These are phyloP conservation scores for Dissoconium aciculare DNA, from an alignment of 2,329 filamentous ascomycete genomes.

Conservation along the genomic window DNA sequence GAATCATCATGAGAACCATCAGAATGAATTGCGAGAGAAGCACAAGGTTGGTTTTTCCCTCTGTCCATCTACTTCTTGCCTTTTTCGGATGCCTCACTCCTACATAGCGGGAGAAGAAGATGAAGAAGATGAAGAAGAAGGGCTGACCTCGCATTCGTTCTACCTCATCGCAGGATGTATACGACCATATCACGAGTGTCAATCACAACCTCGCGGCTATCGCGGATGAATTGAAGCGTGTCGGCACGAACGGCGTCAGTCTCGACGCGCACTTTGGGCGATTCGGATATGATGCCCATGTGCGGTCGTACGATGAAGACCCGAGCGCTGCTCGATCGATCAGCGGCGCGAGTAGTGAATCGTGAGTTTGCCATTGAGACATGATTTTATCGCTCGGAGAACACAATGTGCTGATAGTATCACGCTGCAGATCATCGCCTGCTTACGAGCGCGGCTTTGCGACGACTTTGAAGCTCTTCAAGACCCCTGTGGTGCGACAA, in stretches of 20 bases:
- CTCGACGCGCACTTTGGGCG: conserved; percentile 48
- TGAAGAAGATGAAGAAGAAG: no score
- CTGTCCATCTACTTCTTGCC: no score
- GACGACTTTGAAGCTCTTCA: conserved; percentile 40
- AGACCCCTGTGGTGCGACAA: conserved; percentile 45
- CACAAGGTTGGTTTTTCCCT: no score
- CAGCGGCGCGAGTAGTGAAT: neutral
- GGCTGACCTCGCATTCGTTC: no score
- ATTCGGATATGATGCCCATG: conserved; percentile 46
- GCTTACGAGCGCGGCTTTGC: conserved; percentile 10
- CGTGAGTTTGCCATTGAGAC: neutral
- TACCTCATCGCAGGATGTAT: conserved; percentile 37
- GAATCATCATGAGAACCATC: conserved; percentile 37
- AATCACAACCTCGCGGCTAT: conserved; percentile 39
- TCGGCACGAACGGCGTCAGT: conserved; percentile 39
- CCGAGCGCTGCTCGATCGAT: neutral
- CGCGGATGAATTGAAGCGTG: conserved; percentile 38
- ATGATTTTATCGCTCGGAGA: neutral
- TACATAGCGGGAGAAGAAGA: no score
- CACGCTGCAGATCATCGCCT: conserved; percentile 3
- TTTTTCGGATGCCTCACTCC: no score
- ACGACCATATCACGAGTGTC: conserved; percentile 43
- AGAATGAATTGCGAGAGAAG: conserved; percentile 33
- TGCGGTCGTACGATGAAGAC: conserved; percentile 27
- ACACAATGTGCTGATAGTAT: neutral